Evolutionary conservation across 2,329 filamentous ascomycete genomes (phyloP).

Genomic region (Sordariomycetes sp.): DNA sequence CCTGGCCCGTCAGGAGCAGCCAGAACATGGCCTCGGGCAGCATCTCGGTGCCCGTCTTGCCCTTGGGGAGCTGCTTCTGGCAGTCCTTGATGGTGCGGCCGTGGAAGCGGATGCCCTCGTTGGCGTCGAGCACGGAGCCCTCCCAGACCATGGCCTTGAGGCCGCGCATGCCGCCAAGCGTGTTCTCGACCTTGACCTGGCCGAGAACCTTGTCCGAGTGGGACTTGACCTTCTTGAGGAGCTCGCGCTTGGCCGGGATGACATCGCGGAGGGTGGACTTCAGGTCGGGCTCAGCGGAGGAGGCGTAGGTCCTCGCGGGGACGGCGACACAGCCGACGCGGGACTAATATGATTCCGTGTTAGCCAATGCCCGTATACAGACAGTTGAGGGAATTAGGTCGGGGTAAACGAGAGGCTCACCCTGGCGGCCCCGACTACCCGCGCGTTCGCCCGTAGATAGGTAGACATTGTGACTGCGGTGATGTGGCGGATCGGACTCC

Average conservation of each 20-base stretch:
- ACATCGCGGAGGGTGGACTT: conserved; percentile 73
- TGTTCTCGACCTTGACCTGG: conserved; percentile 87
- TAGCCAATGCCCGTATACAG: not conserved
- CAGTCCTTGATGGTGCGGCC: conserved; percentile 97
- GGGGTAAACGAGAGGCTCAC: conserved; percentile 24
- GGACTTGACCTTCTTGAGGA: conserved; percentile 86
- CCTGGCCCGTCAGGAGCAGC: conserved; percentile 86
- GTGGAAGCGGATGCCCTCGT: conserved; percentile 97
- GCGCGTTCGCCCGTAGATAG: conserved; percentile 45
- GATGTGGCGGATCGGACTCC: not conserved
- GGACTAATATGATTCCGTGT: not conserved
- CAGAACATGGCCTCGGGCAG: conserved; percentile 99
- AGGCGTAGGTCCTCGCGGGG: conserved; percentile 46
- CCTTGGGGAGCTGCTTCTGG: conserved; percentile 86
- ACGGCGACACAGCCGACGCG: conserved; percentile 16
- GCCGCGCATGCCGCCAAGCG: conserved; percentile 91
- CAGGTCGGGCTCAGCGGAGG: conserved; percentile 71
- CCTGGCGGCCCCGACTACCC: conserved; percentile 50
- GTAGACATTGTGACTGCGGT: conserved; percentile 41
- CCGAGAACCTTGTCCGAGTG: conserved; percentile 73
- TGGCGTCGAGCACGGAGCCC: conserved; percentile 87
- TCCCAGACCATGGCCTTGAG: conserved; percentile 99
- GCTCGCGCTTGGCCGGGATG: conserved; percentile 86
- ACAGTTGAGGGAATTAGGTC: not conserved
- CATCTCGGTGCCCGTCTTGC: conserved; percentile 87